These are phyloP conservation scores for Aphanomyces stellatus DNA, from an alignment of 352 stramenopile species.

Conservation along the genomic window DNA sequence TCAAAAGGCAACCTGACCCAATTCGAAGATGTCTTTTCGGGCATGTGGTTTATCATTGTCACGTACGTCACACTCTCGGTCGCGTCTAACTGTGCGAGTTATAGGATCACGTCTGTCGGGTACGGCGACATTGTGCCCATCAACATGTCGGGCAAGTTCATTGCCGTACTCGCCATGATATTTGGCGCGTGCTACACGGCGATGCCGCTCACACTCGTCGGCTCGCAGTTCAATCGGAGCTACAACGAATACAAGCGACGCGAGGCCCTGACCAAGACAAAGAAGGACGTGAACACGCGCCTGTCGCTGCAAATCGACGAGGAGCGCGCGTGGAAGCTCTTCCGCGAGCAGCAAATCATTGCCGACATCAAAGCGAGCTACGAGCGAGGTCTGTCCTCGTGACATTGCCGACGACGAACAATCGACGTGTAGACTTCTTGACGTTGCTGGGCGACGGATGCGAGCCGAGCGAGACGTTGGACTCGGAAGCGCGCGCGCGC, in stretches of 20 bases:
- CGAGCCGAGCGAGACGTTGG: not conserved
- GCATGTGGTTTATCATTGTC: conserved; percentile 81
- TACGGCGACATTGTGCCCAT: conserved; percentile 74
- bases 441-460: conserved; percentile 1
- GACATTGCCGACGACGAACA: no score
- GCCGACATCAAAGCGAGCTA: conserved; percentile 39
- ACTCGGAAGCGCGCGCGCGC: not conserved
- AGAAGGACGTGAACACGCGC: conserved; percentile 60
- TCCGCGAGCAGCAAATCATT: conserved; percentile 42
- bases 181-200: conserved; percentile 74
- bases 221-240: conserved; percentile 75
- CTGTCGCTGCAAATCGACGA: conserved; percentile 37
- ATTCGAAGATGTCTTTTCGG: conserved; percentile 75
- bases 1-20: conserved; percentile 53
- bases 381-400: conserved; percentile 14
- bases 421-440: conserved; percentile 6
- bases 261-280: conserved; percentile 56
- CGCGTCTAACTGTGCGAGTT: not conserved
- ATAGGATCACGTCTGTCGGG: conserved; percentile 43
- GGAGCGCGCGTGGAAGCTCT: conserved; percentile 40
- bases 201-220: conserved; percentile 70
- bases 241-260: conserved; percentile 71
- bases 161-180: conserved; percentile 69
- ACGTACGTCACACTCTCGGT: conserved; percentile 27
- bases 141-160: conserved; percentile 53